Base-by-base conservation (phyloP, 2,329 filamentous ascomycete genomes). In the Colletotrichum nymphaeae region DNA sequence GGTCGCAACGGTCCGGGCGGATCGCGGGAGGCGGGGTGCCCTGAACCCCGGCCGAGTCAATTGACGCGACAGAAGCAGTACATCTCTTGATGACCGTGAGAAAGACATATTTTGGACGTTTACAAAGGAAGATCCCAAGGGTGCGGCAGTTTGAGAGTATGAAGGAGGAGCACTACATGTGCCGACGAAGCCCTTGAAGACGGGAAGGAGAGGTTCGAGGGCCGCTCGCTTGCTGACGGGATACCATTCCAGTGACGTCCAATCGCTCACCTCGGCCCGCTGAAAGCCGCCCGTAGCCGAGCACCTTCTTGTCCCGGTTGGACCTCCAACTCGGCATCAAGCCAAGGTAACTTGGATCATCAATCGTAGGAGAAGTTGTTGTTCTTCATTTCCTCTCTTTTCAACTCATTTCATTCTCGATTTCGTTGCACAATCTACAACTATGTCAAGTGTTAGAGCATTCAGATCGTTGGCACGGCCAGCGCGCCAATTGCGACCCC, bases 1-100 rank as follows among this genome's bases (percentile, higher is more conserved):
- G 56, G 90, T 95, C 72, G 95, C 93, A 77, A 93, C 87, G 67
- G 85, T 78, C 72, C 84, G 82, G 78, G 72, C 78, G 62, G 75
- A 78, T 73, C 77, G 76, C 67, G 78, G 75, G 73, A 79, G 79
- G 78, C 79, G 81, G 77, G 82, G 77, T 32, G 71, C 71, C 46
- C 67, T 73, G 56, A 73, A 66, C 26, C 67, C 57, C 12, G 75
- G 53, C 37, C 62, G 73, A 55, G 78, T 77, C 80, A 84, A 82
- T 81, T 84, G 84, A 76, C 83, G 83, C 62, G 86, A 83, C 71
- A 88, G 80, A 66, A 80, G 80, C 49, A 86, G 72, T 42, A 86
- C 83, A 76, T 86, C 84, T 75, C 85, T 83, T 49, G 87, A 85
- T 67, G 84, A 84, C 76, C 86, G 81, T 70, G 85, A 81, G 72